These are phyloP conservation scores for Paramecium biaurelia DNA, from an alignment of 73 alveolate species.

Conservation along the genomic window DNA sequence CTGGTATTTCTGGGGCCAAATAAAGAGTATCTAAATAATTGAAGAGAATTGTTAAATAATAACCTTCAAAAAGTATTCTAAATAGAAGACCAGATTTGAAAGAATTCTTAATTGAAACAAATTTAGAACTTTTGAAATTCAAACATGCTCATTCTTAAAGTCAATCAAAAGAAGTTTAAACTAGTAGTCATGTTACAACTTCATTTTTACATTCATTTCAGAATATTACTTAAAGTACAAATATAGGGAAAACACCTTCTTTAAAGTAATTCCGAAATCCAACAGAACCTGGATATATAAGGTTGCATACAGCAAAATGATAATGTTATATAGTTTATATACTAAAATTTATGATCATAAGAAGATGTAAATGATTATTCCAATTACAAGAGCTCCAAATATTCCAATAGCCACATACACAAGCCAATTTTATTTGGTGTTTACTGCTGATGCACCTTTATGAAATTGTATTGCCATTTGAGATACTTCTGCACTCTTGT, in stretches of 20 bases:
- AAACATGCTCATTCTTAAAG: background rate
- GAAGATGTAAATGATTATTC: background rate
- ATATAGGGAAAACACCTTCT: background rate
- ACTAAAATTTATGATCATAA: constrained; percentile 2
- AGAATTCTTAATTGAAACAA: constrained; percentile 40
- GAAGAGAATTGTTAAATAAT: background rate
- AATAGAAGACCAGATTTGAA: constrained; percentile 41
- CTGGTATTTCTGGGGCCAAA: constrained; percentile 23
- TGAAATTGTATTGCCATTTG: constrained; percentile 29
- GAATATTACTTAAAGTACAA: constrained; percentile 1
- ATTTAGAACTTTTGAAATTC: background rate
- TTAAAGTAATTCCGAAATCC: background rate
- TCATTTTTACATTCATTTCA: background rate
- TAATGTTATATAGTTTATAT: background rate
- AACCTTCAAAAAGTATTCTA: background rate
- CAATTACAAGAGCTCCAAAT: background rate
- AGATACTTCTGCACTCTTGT: constrained; percentile 28
- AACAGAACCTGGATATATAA: background rate
- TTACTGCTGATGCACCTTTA: background rate
- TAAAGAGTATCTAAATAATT: background rate
- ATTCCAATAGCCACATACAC: background rate
- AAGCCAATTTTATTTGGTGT: background rate
- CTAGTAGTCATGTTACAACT: background rate
- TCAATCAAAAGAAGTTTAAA: background rate
- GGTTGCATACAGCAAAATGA: constrained; percentile 31